Conservation (phyloP, 306 rosid genomes). For the Senna tora region DNA sequence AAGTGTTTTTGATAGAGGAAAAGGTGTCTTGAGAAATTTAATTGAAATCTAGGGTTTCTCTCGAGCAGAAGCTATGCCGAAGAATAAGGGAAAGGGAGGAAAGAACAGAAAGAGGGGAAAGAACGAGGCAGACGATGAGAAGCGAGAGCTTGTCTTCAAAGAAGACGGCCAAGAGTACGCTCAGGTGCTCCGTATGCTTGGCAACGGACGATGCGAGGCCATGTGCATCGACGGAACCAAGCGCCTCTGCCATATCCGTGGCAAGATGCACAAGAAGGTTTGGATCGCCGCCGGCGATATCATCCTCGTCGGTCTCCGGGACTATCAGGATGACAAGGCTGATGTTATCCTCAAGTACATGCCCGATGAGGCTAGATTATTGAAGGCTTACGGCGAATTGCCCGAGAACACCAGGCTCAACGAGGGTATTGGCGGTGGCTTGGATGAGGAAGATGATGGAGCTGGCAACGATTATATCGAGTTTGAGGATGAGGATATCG, state of each 20-base stretch:
- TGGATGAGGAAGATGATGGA: constrained; percentile 48
- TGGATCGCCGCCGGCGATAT: constrained; percentile 59
- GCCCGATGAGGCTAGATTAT: constrained; percentile 51
- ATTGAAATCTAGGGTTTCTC: constrained; percentile 5
- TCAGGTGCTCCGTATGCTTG: constrained; percentile 47
- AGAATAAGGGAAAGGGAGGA: constrained; percentile 65
- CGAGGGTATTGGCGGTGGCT: constrained; percentile 45
- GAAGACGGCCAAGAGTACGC: constrained; percentile 52
- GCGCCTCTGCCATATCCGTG: constrained; percentile 54
- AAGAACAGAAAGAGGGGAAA: constrained; percentile 63
- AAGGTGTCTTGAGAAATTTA: no score
- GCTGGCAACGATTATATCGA: constrained; percentile 42
- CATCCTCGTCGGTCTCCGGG: constrained; percentile 51
- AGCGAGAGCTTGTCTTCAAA: constrained; percentile 54
- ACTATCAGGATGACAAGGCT: constrained; percentile 54
- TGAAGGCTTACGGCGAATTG: constrained; percentile 50
- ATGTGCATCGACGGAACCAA: constrained; percentile 53
- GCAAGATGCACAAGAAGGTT: constrained; percentile 60
- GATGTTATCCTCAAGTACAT: constrained; percentile 53
- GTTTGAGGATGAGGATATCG: constrained; percentile 56
- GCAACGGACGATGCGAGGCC: constrained; percentile 50
- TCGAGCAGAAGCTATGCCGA: constrained; percentile 43
- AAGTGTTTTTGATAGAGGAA: no score
- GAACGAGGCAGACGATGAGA: constrained; percentile 62
- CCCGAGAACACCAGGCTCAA: constrained; percentile 41